Conservation (phyloP, 2,329 filamentous ascomycete genomes). For the Pyrenophora graminea region DNA sequence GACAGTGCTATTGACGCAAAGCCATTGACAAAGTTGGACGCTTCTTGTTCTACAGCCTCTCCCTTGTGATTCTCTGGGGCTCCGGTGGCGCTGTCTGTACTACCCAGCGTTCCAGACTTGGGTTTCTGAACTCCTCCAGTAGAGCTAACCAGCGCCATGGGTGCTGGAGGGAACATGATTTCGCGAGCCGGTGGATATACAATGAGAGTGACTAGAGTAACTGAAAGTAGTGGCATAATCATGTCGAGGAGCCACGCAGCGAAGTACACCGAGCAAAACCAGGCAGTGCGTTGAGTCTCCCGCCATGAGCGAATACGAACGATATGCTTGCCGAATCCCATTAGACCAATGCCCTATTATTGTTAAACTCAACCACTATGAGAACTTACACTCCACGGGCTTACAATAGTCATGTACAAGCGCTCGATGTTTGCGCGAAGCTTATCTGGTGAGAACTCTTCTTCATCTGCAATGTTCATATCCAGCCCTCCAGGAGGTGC, state of each 20-base stretch:
- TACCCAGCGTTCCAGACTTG: conserved; percentile 73
- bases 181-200: conserved; percentile 65
- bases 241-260: conserved; percentile 74
- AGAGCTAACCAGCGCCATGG: conserved; percentile 71
- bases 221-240: conserved; percentile 65
- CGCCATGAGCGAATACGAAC: conserved; percentile 78
- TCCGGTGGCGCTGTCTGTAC: conserved; percentile 76
- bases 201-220: conserved; percentile 67
- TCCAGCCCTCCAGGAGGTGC: conserved; percentile 71
- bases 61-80: conserved; percentile 83
- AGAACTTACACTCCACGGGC: conserved; percentile 4
- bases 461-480: conserved; percentile 78
- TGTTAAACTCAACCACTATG: conserved; percentile 8
- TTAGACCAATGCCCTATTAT: conserved; percentile 61
- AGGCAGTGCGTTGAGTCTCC: conserved; percentile 69
- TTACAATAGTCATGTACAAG: conserved; percentile 75
- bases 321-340: conserved; percentile 73
- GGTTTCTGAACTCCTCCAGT: conserved; percentile 78
- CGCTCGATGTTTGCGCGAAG: conserved; percentile 76
- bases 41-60: conserved; percentile 82
- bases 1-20: conserved; percentile 73
- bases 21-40: conserved; percentile 76
- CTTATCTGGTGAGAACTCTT: conserved; percentile 85
- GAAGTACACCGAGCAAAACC: conserved; percentile 66
- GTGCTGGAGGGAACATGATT: conserved; percentile 75